Base-by-base conservation (phyloP, 78 protist species). In the Dictyostelium brefeldianum region DNA sequence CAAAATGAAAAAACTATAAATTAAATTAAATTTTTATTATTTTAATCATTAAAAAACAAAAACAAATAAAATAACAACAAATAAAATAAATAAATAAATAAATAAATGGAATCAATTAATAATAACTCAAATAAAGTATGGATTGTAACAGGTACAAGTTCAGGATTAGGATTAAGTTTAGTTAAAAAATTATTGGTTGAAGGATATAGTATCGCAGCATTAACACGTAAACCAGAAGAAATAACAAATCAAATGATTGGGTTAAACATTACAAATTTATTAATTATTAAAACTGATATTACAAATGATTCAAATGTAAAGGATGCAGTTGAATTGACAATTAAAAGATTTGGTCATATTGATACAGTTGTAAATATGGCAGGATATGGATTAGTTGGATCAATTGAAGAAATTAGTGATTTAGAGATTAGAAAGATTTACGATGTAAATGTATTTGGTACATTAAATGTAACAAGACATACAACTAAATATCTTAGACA, bases 391-490 rank as follows among this genome's bases (percentile, higher is more conserved):
- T 41, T 25, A 64, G n/a, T 9, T n/a, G 71, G 71, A 1, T 12
- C 18, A n/a, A 15, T 64, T 25, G 71, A 64, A 64, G 71, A 64
- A n/a, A n/a, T 27, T 10, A 27, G 46, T 11, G 71, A 64, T 64
- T 12, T 25, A 27, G 71, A 64, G 18, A 10, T 27, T 25, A 64
- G 46, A 64, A 14, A n/a, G 25, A 25, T n/a, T 25, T 83, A 73
- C 59, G 74, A 83, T 15, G 59, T 70, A 3, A 83, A 83, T 48
- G 69, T 73, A 41, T 74, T 73, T 59, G 81, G 81, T 22, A 22
- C 43, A 0, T 41, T 83, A 18, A 83, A 74, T 57, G 81, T 83
- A 12, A 1, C 57, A 11, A 29, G 91, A 36, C 5, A 46, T 22
- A 69, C 43, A 5, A 5, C 54, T 12, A 81, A 81, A 73, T 20